Evolutionary conservation across 257 asterid species (phyloP), one percentile per base, ranked within the genome.

Genomic region (Plectranthus barbatus): DNA sequence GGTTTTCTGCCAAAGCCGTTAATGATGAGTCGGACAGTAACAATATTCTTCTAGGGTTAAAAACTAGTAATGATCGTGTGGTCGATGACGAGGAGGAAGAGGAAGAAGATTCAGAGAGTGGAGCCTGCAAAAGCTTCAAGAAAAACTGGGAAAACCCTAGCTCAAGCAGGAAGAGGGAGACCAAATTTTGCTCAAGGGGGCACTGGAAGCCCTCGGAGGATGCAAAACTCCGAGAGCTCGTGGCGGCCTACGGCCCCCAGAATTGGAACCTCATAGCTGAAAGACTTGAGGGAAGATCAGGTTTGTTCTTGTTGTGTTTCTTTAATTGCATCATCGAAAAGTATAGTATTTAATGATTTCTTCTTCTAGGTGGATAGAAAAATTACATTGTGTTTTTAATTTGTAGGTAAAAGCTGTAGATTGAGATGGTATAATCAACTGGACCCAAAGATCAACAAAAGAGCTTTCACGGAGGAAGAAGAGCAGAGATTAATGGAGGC

Each of bases 181-280:
- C 60, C 6, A 77, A 55, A 46, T 34, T 46, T 12, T 74, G 83
- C 31, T 47, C 71, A 1, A 76, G 73, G 46, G 85, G 88, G 3
- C 92, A 82, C 51, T 84, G 92, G 88, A 80, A 72, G 62, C 88
- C 88, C 51, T 72, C 79, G 0, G 86, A 84, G 66, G 92, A 84
- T 42, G 70, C 74, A 4, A 82, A 74, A 69, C 86, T 84, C 2
- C 61, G 36, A 48, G 79, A 80, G 57, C 82, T 82, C 6, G 88
- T 84, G 11, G 73, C 76, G 13, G 44, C 52, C 52, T 76, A 76
- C 26, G 92, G 88, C 18, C 92, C 92, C 4, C 86, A 77, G 61
- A 84, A 84, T 62, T 84, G 92, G 92, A 84, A 80, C 23, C 53
- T 66, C 64, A 81, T 84, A 10, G 84, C 91, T 14, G 79, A 69